Percentiles rank a stretch among this genome's conserved stretches.
These are phyloP conservation scores for Onygenales sp. DNA, from an alignment of 2,329 filamentous ascomycete genomes.

Conservation along the genomic window DNA sequence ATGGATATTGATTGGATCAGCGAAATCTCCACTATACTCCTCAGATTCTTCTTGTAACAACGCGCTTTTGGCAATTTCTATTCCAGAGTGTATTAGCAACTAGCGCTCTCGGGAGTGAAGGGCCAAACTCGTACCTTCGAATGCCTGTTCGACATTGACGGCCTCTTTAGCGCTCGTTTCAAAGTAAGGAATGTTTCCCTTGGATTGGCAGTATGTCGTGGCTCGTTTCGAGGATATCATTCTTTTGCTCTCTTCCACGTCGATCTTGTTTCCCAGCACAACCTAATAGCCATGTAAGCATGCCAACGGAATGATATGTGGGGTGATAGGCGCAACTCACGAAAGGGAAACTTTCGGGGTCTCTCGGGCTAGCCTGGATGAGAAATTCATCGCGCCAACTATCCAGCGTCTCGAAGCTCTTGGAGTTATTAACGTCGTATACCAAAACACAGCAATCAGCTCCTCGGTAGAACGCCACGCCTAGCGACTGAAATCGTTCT, in stretches of 20 bases:
- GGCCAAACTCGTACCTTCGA: conserved; percentile 48
- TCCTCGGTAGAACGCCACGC: conserved; percentile 99
- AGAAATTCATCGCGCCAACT: conserved; percentile 98
- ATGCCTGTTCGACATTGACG: conserved; percentile 89
- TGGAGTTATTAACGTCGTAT: conserved; percentile 98
- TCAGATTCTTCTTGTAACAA: conserved; percentile 95
- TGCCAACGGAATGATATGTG: neutral
- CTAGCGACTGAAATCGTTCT: conserved; percentile 96
- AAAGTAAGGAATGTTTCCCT: conserved; percentile 96
- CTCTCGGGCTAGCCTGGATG: conserved; percentile 91
- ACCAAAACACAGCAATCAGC: conserved; percentile 98
- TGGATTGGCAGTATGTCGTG: conserved; percentile 94
- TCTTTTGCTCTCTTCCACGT: conserved; percentile 94
- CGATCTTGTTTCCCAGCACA: conserved; percentile 97
- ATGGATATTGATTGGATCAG: conserved; percentile 96
- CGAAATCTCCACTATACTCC: conserved; percentile 95
- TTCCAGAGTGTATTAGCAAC: conserved; percentile 7
- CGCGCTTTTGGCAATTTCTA: conserved; percentile 92
- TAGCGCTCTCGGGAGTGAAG: conserved; percentile 2
- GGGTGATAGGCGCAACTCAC: conserved; percentile 46
- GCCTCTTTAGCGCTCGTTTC: conserved; percentile 99
- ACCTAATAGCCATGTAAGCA: conserved; percentile 45
- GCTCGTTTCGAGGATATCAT: conserved; percentile 94
- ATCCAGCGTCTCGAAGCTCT: conserved; percentile 96
- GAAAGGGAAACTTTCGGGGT: conserved; percentile 96